Evolutionary conservation across 2,329 filamentous ascomycete species (phyloP), one percentile per base, ranked within the genome.

Genomic region (Pyricularia sp.): DNA sequence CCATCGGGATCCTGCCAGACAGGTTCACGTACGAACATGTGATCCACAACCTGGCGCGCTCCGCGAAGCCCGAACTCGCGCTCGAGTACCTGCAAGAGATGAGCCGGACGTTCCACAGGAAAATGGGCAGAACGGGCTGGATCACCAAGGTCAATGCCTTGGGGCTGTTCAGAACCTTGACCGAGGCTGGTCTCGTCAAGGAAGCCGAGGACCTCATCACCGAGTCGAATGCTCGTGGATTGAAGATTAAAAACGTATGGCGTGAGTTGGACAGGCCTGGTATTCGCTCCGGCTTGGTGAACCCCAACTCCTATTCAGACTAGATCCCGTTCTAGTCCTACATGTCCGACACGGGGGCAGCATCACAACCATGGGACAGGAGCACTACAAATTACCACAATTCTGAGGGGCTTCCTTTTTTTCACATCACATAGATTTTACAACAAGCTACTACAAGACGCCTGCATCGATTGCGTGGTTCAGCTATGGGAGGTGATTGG

Each of bases 1-100:
- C 74, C 12, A 78, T 80, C 69, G 72, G 70, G 20, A 70, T 81
- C 11, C 73, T 71, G 67, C 76, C 77, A 1, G 74, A 76, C 33
- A 66, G 69, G 33, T 61, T 69, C 28, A 76, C 75, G 20, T 74
- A 78, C 59, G 73, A 81, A 68, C 72, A 73, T 66, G 67, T 79
- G 5, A 74, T 82, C 31, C 73, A 76, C 33, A 76, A 77, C 66
- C 75, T 74, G 67, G 59, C 50, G n/a, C 58, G 31, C 23, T 14
- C 11, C 23, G 28, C 25, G 58, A 64, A 50, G 30, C 30, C 25
- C 26, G 59, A 50, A 20, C 31, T 28, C 12, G 67, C 67, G 14
- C 58, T 68, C 30, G 12, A 61, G 5, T 63, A 50, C 23, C 58
- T 68, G 20, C n/a, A 36, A n/a, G 67, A 64, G 50, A 68, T 68